phyloP scores from a whole-genome alignment of 225 moss, liverwort and hornwort species.

The Polytrichum formosum region DNA sequence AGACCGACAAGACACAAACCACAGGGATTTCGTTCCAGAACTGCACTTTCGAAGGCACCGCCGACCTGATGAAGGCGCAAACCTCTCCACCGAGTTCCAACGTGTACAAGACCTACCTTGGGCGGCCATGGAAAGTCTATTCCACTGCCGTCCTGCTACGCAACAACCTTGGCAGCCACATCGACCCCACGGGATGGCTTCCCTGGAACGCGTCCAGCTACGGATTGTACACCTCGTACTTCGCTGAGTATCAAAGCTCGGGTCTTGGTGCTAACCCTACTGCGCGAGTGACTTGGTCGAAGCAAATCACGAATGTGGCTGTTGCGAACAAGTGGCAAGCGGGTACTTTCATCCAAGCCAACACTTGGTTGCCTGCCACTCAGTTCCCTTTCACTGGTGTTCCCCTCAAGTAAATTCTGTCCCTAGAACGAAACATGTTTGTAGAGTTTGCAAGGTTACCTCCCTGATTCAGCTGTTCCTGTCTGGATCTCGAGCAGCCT shows the following conservation, averaged over 20 bases:
- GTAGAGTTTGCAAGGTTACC: too few relatives aligned
- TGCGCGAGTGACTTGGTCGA: slow-evolving; percentile 42
- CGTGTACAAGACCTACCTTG: slow-evolving; percentile 34
- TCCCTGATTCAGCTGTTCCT: too few relatives aligned
- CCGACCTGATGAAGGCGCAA: slow-evolving; percentile 22
- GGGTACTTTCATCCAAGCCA: slow-evolving; percentile 20
- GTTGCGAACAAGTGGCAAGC: slow-evolving; percentile 23
- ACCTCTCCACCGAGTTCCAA: slow-evolving; percentile 1
- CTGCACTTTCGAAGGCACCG: slow-evolving; percentile 46
- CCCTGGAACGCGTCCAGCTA: slow-evolving; percentile 38
- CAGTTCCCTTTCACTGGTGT: slow-evolving; percentile 4
- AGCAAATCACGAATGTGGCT: slow-evolving; percentile 21
- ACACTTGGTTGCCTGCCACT: slow-evolving; percentile 26
- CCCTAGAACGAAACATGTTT: too few relatives aligned
- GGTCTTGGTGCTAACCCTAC: slow-evolving; percentile 20
- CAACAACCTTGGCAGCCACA: slow-evolving; percentile 29
- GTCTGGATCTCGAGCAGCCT: too few relatives aligned
- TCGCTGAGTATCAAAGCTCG: slow-evolving; percentile 47
- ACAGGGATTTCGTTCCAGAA: slow-evolving; percentile 63
- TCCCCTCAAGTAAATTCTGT: background rate
- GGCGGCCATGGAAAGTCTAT: slow-evolving; percentile 64
- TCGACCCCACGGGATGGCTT: slow-evolving; percentile 53
- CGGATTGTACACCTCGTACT: slow-evolving; percentile 47
- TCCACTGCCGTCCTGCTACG: slow-evolving; percentile 42
- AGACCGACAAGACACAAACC: slow-evolving; percentile 57